A percentile compares a stretch with the other conserved stretches of the same genome.
phyloP scores from a whole-genome alignment of 345 rosid genomes.

The Erysimum cheiranthoides region DNA sequence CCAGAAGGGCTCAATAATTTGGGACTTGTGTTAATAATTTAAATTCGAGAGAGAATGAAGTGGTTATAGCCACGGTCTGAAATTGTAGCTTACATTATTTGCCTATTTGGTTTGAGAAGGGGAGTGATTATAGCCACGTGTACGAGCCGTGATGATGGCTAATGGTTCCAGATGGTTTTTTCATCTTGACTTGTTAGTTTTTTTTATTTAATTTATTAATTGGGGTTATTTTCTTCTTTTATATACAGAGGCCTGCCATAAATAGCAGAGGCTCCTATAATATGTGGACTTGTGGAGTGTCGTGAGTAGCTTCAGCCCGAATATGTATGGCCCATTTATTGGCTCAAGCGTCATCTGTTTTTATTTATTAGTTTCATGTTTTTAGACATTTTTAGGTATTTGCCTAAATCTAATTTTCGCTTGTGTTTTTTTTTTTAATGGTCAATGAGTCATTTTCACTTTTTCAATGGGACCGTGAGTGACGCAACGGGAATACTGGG shows the following conservation, averaged over 20 bases:
- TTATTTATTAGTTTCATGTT: too few relatives aligned
- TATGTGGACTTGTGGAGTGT: not conserved
- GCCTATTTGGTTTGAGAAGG: too few relatives aligned
- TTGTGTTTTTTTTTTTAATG: conserved; percentile 2
- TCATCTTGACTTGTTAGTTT: not conserved
- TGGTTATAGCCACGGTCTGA: too few relatives aligned
- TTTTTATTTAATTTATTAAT: too few relatives aligned
- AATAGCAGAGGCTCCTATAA: not conserved
- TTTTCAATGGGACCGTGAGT: not conserved
- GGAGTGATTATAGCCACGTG: conserved; percentile 21
- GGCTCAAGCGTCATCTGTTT: not conserved
- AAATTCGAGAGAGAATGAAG: not conserved
- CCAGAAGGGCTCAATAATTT: conserved; percentile 1
- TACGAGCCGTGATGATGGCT: conserved; percentile 18
- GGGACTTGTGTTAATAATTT: not conserved
- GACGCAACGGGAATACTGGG: not conserved
- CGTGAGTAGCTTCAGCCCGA: not conserved
- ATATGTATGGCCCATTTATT: not conserved
- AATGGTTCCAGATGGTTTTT: conserved; percentile 24
- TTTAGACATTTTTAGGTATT: too few relatives aligned
- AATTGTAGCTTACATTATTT: too few relatives aligned
- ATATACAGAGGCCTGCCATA: not conserved
- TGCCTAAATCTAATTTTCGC: not conserved
- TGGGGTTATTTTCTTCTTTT: too few relatives aligned
- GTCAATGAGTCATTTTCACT: not conserved